Conservation (phyloP, 495 filamentous ascomycete genomes). For the Chlorociboria aeruginascens region DNA sequence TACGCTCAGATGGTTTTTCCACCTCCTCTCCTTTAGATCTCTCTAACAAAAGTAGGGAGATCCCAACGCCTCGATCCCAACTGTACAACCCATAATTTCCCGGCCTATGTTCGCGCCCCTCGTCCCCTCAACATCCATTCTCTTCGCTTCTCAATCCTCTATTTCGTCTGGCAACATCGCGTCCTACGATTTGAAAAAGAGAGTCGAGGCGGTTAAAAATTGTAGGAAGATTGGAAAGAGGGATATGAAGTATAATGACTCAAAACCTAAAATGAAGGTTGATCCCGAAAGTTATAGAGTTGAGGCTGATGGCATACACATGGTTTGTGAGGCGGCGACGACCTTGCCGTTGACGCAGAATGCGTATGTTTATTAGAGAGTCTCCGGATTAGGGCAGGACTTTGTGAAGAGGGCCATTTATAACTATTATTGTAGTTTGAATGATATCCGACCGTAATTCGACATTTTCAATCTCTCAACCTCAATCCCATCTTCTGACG, state of each 20-base stretch:
- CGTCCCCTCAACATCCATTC: slow-evolving; percentile 60
- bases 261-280: slow-evolving; percentile 83
- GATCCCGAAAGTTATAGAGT: slow-evolving; percentile 88
- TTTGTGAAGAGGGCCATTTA: not conserved
- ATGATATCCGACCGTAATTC: no score
- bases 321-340: slow-evolving; percentile 60
- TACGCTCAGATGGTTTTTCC: slow-evolving; percentile 67
- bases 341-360: slow-evolving; percentile 70
- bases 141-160: slow-evolving; percentile 71
- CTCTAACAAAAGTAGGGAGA: slow-evolving; percentile 53
- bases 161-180: slow-evolving; percentile 52
- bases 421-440: not conserved
- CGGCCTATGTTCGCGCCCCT: slow-evolving; percentile 78
- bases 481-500: no score
- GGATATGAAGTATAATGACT: slow-evolving; percentile 91
- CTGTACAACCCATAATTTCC: slow-evolving; percentile 75
- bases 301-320: slow-evolving; percentile 72
- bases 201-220: slow-evolving; percentile 67
- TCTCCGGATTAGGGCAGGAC: no score
- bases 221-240: slow-evolving; percentile 74
- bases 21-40: not conserved
- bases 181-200: slow-evolving; percentile 63
- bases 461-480: no score
- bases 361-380: slow-evolving; percentile 65
- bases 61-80: slow-evolving; percentile 86